Evolutionary conservation across 2,329 filamentous ascomycete genomes (phyloP).

Genomic region (Trichophyton rubrum): DNA sequence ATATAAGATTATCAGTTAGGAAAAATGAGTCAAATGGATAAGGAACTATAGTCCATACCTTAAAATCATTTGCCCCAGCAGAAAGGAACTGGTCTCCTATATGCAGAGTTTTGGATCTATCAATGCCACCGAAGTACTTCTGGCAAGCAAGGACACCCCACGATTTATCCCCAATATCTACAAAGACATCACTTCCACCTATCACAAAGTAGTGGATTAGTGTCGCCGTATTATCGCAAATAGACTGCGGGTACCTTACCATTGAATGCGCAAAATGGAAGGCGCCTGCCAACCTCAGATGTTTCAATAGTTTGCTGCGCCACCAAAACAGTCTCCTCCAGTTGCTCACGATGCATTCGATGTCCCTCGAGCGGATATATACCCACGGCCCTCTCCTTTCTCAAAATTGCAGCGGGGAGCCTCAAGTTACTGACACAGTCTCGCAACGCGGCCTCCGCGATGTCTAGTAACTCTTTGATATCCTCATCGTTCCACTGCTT

Average conservation of each 20-base stretch:
- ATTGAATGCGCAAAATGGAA: conserved; percentile 97
- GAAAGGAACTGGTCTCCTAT: conserved; percentile 94
- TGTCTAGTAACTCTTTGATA: conserved; percentile 69
- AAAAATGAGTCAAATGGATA: not conserved
- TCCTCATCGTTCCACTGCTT: conserved; percentile 45
- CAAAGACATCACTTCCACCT: conserved; percentile 90
- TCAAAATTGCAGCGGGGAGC: conserved; percentile 65
- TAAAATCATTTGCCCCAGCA: conserved; percentile 93
- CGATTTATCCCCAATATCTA: conserved; percentile 95
- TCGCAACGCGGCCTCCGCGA: conserved; percentile 70
- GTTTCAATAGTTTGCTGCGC: conserved; percentile 87
- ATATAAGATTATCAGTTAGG: not conserved
- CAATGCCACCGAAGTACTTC: conserved; percentile 68
- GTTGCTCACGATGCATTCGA: conserved; percentile 69
- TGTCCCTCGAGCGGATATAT: conserved; percentile 54
- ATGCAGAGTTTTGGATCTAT: conserved; percentile 70
- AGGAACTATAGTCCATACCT: conserved; percentile 37
- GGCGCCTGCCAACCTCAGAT: conserved; percentile 50
- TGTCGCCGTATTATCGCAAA: not conserved
- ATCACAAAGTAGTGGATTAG: not conserved
- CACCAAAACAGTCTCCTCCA: conserved; percentile 91
- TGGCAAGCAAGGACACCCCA: conserved; percentile 93
- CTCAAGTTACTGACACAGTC: conserved; percentile 71
- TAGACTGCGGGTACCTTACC: conserved; percentile 31
- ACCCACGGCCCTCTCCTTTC: conserved; percentile 79